Evolutionary conservation across 2,329 filamentous ascomycete species (phyloP), one percentile per base, ranked within the genome.

Genomic region (Colletotrichum musicola): DNA sequence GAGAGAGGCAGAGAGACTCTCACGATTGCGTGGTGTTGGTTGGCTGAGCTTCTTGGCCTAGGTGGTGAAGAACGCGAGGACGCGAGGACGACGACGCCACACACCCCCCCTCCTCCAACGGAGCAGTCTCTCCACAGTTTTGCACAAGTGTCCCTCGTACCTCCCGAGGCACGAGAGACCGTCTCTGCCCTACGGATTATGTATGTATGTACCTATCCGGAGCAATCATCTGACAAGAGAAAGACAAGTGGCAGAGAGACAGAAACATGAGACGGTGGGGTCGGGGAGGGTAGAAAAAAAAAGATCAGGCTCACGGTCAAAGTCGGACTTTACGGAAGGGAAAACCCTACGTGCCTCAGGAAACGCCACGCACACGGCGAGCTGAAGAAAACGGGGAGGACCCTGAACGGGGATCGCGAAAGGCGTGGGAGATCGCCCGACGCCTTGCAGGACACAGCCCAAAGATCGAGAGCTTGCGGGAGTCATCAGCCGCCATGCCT

Each of bases 391-490:
- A 68, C 61, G 61, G 65, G 61, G 65, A 25, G 65, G 54, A 42
- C 42, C 61, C 35, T 44, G 30, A 16, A 22, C 55, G 30, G 25
- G 16, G 25, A 68, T 68, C 65, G 55, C 13, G 25, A 18, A 60
- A 56, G 13, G 9, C 3, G 30, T 46, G 54, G 49, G 49, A 20
- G 30, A 68, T 68, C 65, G 55, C 22, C n/a, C 7, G 25, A 30
- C 40, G 40, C 40, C 13, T 50, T 22, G 44, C 63, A 30, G 40
- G 27, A 16, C 18, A 18, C 54, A 44, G 55, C 62, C 40, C 62
- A 40, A 49, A 25, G 55, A 68, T 68, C 65, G 65, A 68, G 62
- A 65, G 55, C 65, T 68, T 60, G 65, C 61, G 50, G 61, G 16
- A 44, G 65, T 50, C 65, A 68, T 68, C 55, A 68, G 54, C 38